These are phyloP conservation scores for Corymbia citriodora DNA, from an alignment of 441 rosid genomes.

Conservation along the genomic window DNA sequence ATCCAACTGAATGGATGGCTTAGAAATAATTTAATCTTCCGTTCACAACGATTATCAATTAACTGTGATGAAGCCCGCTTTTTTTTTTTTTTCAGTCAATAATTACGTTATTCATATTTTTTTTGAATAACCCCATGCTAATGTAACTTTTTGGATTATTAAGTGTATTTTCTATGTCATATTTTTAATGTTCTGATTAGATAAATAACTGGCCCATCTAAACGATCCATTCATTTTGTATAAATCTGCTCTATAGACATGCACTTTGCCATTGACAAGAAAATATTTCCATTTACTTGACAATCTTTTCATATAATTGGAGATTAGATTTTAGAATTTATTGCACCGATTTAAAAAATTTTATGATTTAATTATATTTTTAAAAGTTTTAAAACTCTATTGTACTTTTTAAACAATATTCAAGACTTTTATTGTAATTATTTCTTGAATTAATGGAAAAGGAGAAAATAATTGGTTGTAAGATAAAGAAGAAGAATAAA, in stretches of 20 bases:
- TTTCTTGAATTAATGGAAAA: neutral
- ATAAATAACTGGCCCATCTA: neutral
- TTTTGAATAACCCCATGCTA: neutral
- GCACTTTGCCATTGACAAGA: neutral
- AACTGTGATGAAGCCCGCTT: neutral
- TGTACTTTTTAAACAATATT: too few relatives aligned
- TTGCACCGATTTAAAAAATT: too few relatives aligned
- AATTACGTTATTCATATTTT: neutral
- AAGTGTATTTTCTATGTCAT: too few relatives aligned
- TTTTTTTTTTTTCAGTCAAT: neutral
- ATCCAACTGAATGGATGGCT: neutral
- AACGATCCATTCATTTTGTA: neutral
- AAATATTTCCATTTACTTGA: neutral
- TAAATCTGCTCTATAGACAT: neutral
- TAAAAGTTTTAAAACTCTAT: too few relatives aligned
- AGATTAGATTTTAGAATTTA: neutral
- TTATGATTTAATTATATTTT: too few relatives aligned
- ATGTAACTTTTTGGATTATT: neutral
- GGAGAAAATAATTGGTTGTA: neutral
- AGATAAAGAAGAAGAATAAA: neutral
- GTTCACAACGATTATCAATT: neutral
- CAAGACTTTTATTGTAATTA: neutral
- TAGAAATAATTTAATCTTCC: neutral
- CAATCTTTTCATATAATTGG: neutral
- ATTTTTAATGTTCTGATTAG: neutral